Evolutionary conservation across 768 basidiomycete species (phyloP), one percentile per base, ranked within the genome.

Genomic region (Suillus hirtellus): DNA sequence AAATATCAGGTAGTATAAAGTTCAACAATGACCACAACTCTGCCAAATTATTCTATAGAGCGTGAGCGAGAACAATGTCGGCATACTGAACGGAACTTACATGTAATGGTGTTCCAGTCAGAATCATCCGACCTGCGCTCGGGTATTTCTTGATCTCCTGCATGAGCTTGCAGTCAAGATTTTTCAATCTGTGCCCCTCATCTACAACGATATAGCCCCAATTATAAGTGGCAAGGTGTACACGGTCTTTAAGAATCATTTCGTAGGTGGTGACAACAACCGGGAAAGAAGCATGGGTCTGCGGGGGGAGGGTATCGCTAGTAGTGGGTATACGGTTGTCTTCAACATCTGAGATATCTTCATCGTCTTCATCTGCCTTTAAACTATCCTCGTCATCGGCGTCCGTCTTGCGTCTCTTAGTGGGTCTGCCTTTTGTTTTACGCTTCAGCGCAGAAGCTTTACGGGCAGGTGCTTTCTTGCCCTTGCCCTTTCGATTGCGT

Each of bases 161-260:
- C 76, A 98, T 92, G 17, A 98, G 84, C 78, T 86, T 89, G 76
- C 94, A 95, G 70, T 98, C 86, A 63, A 96, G 80, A 70, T 99
- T 99, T 80, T 99, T 99, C 72, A 99, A 75, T 27, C 96, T 82
- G 76, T 99, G 97, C 0, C 96, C 94, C 76, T 96, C 94, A 72
- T 96, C 94, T 2, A 99, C 96, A 64, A 99, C 93, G 72, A 99
- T 93, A 72, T 96, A 97, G 31, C 92, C 88, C 90, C 90, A 93
- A 49, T 84, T 77, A 72, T 91, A 92, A 63, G 82, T 82, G 53
- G 79, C 75, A 60, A 90, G 82, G 68, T 88, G 83, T 43, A 80
- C 75, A 37, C 88, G 85, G 74, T 97, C 92, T 64, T 86, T 90
- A 71, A 95, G 96, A 67, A 95, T 86, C 73, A 98, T 92, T 72